These are phyloP conservation scores for Saccharomyces hybrid DNA, from an alignment of 1,139 yeast species.

Conservation along the genomic window DNA sequence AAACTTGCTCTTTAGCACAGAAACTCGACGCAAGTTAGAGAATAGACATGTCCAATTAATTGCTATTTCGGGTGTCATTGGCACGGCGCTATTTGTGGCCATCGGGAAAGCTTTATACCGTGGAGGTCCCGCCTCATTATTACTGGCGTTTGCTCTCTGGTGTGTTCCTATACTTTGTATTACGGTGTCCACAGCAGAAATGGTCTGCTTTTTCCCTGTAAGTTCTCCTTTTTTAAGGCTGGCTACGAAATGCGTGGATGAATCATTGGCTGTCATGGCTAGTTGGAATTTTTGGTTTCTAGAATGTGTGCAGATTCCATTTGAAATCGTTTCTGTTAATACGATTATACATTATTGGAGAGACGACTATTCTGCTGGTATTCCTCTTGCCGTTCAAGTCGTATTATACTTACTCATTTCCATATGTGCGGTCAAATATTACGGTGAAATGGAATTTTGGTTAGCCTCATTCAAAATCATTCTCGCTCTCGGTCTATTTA, in stretches of 20 bases:
- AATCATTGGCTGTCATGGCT: constrained; percentile 68
- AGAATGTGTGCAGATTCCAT: constrained; percentile 71
- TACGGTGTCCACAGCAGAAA: constrained; percentile 71
- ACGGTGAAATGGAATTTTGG: constrained; percentile 82
- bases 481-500: constrained; percentile 61
- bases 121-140: constrained; percentile 74
- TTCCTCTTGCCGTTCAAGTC: constrained; percentile 56
- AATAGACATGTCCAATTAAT: constrained; percentile 68
- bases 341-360: constrained; percentile 76
- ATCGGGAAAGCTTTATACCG: constrained; percentile 59
- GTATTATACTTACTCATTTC: constrained; percentile 57
- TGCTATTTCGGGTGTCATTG: constrained; percentile 80
- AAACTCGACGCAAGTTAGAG: constrained; percentile 38
- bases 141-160: constrained; percentile 59
- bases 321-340: constrained; percentile 74
- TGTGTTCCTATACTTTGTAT: constrained; percentile 55
- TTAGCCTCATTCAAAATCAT: constrained; percentile 65
- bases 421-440: constrained; percentile 61
- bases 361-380: constrained; percentile 63
- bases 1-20: constrained; percentile 10
- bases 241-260: constrained; percentile 53
- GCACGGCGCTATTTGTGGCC: constrained; percentile 72
- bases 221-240: constrained; percentile 56
- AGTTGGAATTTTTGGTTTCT: constrained; percentile 77
- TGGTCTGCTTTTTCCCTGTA: constrained; percentile 74